Base-by-base conservation (phyloP, 2,329 filamentous ascomycete species). In the Neofusicoccum parvum region DNA sequence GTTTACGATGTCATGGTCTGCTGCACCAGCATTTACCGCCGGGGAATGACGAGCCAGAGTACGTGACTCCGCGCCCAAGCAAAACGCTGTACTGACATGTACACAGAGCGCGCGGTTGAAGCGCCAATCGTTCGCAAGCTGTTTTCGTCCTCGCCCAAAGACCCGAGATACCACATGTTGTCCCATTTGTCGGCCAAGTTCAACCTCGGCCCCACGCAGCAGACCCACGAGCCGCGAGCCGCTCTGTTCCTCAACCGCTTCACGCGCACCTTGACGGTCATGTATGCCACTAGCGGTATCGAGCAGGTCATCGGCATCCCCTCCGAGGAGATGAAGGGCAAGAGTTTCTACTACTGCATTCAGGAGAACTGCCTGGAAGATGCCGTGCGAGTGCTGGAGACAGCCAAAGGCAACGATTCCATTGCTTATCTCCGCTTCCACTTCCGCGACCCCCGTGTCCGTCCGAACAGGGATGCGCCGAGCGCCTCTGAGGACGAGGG, bases 141-240 rank as follows among this genome's bases (percentile, higher is more conserved):
- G 34, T 96, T 96, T 76, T 89, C 91, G 2, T 92, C 90, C 32
- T 94, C 92, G 7, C 90, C 91, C 14, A 85, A 88, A 72, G 92
- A 96, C 73, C 92, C 92, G 17, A 88, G 92, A 68, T 96, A 96
- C 76, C 91, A 95, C 78, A 96, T 96, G 92, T 81, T 96, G 74
- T 90, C 92, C 65, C 91, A 94, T 69, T 82, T 96, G 15, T 96
- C 92, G 11, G 86, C 88, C 73, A 95, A 94, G 75, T 96, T 96
- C 80, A 80, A 72, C 68, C 80, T 73, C 83, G 83, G 87, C 0
- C 81, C 86, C 15, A 75, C 82, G 53, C 72, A 77, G 3, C 84
- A 84, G 68, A 85, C 87, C 64, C 90, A 92, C 69, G 92, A 96
- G 75, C 92, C 92, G 9, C 86, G 92, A 46, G 92, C 92, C 2